phyloP scores from a whole-genome alignment of 1,284 basidiomycete genomes.

The Chalciporus sp. region DNA sequence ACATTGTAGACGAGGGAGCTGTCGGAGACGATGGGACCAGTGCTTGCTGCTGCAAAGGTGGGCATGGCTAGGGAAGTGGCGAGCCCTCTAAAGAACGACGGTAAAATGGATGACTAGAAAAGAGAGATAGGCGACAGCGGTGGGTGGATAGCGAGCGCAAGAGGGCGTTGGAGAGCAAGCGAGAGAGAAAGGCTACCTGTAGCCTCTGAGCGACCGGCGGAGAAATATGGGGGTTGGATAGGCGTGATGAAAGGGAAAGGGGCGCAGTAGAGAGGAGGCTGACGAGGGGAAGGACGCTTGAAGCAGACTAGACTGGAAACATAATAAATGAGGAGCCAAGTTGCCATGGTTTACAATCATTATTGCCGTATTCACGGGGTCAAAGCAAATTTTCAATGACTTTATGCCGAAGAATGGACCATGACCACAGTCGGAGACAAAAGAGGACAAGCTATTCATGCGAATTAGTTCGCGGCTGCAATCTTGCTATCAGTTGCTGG shows the following conservation, averaged over 20 bases:
- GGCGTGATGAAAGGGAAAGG: background rate
- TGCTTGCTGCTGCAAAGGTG: background rate
- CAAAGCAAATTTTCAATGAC: too few species aligned
- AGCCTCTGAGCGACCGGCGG: background rate
- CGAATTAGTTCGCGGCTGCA: too few species aligned
- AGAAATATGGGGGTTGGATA: background rate
- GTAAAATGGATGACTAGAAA: conserved; percentile 8
- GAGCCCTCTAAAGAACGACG: conserved; percentile 8
- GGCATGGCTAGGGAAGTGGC: background rate
- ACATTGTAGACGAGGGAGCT: conserved; percentile 41
- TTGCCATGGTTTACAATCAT: too few species aligned
- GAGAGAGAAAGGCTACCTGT: conserved; percentile 1
- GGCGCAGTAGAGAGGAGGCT: background rate
- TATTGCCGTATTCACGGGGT: too few species aligned
- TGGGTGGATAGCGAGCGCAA: background rate
- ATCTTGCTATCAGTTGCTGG: too few species aligned
- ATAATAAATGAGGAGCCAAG: too few species aligned
- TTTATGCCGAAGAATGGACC: too few species aligned
- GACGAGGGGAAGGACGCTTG: too few species aligned
- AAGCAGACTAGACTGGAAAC: too few species aligned
- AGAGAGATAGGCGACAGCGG: conserved; percentile 3
- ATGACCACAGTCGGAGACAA: too few species aligned
- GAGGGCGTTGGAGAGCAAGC: background rate
- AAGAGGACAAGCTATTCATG: too few species aligned
- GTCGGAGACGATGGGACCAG: background rate